phyloP scores from a whole-genome alignment of 176 grass and related monocot genomes.

The Eremochloa ophiuroides region DNA sequence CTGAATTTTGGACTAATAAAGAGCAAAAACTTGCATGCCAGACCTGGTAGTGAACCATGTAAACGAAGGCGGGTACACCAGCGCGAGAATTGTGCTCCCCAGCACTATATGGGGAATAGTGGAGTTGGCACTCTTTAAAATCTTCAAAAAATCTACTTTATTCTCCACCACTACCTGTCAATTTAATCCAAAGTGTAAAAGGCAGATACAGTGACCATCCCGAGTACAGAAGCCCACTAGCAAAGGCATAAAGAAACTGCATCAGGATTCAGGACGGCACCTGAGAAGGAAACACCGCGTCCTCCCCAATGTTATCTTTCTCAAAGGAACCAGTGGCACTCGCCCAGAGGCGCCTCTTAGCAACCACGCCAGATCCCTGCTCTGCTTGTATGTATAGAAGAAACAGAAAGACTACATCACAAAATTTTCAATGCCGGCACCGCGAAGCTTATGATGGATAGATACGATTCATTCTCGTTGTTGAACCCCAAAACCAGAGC shows the following conservation, averaged over 20 bases:
- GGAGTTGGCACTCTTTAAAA: constrained; percentile 65
- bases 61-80: constrained; percentile 87
- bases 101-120: constrained; percentile 88
- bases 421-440: background rate
- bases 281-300: constrained; percentile 23
- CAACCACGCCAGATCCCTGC: background rate
- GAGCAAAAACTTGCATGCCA: background rate
- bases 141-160: constrained; percentile 47
- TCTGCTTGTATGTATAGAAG: constrained; percentile 36
- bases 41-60: constrained; percentile 97
- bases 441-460: background rate
- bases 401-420: background rate
- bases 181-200: constrained; percentile 4
- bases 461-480: no score
- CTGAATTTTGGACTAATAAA: background rate
- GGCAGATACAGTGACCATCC: background rate
- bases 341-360: constrained; percentile 16
- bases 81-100: constrained; percentile 80
- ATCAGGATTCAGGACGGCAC: constrained; percentile 32
- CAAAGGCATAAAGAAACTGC: background rate
- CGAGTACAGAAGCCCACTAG: background rate
- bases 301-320: constrained; percentile 20
- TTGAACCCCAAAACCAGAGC: background rate
- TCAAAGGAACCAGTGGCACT: constrained; percentile 42
- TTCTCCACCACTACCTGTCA: constrained; percentile 41